Evolutionary conservation across 495 filamentous ascomycete genomes (phyloP), one percentile per base, ranked within the genome.

Genomic region (Tuber umbilicatum): DNA sequence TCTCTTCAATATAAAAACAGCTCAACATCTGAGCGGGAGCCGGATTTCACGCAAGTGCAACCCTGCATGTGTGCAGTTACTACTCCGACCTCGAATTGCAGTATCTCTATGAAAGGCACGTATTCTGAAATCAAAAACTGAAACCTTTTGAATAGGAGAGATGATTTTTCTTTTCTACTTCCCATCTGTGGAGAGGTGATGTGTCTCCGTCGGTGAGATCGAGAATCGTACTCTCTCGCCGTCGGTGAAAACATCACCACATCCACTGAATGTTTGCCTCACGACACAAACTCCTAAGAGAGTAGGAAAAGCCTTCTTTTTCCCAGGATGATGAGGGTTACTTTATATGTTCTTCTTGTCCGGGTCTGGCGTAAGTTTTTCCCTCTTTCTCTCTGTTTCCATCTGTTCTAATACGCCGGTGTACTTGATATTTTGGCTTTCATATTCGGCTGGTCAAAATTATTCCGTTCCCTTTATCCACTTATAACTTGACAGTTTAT

Each of bases 251-350:
- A 16, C 50, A 31, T 16, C 50, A 27, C 50, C n/a, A 12, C n/a
- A 60, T 60, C 50, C 50, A 60, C 50, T n/a, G 50, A 60, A 60
- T 31, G 50, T 60, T 60, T 60, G 50, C n/a, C 27, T 14, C 50
- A 50, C 23, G 47, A 50, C 21, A n/a, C 47, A 50, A 50, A 23
- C 47, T 21, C 45, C 45, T 23, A 27, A n/a, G 50, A 31, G n/a
- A 6, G 10, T 12, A 27, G 50, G 0, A 21, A 60, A 60, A 31
- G n/a, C 10, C n/a, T 31, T 60, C n/a, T 27, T 60, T 60, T 31
- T 2, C 12, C n/a, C 50, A n/a, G 31, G 50, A 3, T 60, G 31
- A 31, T 60, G 50, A 14, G 50, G 10, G 31, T 60, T 60, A n/a
- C n/a, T 60, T 60, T 60, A 60, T 60, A 60, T 60, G 27, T 27